phyloP scores from a whole-genome alignment of 2,329 filamentous ascomycete species.

The Aspergillus caelatus region DNA sequence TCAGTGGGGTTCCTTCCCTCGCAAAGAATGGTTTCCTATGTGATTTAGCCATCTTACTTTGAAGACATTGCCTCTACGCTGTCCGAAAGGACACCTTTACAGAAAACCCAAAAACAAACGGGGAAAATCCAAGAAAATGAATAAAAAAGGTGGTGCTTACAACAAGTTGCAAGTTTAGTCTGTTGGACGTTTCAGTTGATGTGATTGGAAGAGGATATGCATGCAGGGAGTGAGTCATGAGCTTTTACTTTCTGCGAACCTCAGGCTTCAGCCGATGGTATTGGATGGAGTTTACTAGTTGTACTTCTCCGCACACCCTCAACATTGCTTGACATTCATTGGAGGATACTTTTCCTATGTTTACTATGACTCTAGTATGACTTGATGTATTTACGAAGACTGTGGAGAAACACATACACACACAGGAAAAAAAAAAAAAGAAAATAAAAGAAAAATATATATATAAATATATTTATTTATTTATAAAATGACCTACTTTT shows the following conservation, averaged over 20 bases:
- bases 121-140: neutral
- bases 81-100: neutral
- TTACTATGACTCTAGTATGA: neutral
- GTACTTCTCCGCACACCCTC: slow-evolving; percentile 1
- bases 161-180: neutral
- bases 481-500: neutral
- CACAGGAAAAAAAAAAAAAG: neutral
- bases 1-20: neutral
- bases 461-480: too few relatives aligned
- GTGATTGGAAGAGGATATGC: neutral
- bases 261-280: neutral
- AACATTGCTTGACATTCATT: neutral
- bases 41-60: neutral
- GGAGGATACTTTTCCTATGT: neutral
- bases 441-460: too few relatives aligned
- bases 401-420: neutral
- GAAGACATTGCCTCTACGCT: neutral
- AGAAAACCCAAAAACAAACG: neutral
- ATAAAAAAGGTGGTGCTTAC: slow-evolving; percentile 7
- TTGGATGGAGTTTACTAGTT: neutral
- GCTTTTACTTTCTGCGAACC: neutral
- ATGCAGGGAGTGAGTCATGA: slow-evolving; percentile 2
- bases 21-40: neutral
- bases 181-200: neutral
- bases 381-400: neutral